Base-by-base conservation (phyloP, 768 basidiomycete species). In the Tylopilus felleus region DNA sequence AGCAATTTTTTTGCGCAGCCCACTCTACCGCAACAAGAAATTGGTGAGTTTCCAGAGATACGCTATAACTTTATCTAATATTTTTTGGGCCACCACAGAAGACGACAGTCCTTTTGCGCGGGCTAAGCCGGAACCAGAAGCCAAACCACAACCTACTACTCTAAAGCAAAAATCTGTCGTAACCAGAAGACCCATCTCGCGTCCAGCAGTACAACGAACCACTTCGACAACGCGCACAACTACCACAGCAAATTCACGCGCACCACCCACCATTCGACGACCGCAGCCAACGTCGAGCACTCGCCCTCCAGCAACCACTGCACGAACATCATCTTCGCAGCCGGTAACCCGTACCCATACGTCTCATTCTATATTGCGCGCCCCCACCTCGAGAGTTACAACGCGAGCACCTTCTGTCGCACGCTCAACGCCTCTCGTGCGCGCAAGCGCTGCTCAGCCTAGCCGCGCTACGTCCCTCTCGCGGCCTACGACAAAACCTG, bases 61-160 rank as follows among this genome's bases (percentile, higher is more conserved):
- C 4, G 14, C 5, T 46, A 7, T 4, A 14, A 28, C 16, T 10
- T 8, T 7, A 17, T 14, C 17, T 46, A 41, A 49, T 23, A 52
- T 4, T 16, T 17, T n/a, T 47, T 21, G 51, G 8, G 25, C 23
- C 8, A 16, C 12, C 8, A 19, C 46, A 69, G 68, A 61, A 41
- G 70, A 71, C 39, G 70, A 71, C 29, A 47, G 64, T 45, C 68
- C 66, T 6, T 71, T 70, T 49, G 59, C 57, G 12, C 58, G 47
- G 23, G 39, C 49, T 10, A 64, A 62, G 33, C 38, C 52, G 14
- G 29, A 47, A 19, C 43, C 28, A 13, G 44, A 28, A 45, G 22
- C 38, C 45, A 61, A 65, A 51, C 41, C 55, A 10, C 55, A 54
- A 44, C 42, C 58, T 3, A 25, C 57, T n/a, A 39, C 19, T 14